Conservation (phyloP, 2,329 filamentous ascomycete species). For the Ilyonectria destructans region DNA sequence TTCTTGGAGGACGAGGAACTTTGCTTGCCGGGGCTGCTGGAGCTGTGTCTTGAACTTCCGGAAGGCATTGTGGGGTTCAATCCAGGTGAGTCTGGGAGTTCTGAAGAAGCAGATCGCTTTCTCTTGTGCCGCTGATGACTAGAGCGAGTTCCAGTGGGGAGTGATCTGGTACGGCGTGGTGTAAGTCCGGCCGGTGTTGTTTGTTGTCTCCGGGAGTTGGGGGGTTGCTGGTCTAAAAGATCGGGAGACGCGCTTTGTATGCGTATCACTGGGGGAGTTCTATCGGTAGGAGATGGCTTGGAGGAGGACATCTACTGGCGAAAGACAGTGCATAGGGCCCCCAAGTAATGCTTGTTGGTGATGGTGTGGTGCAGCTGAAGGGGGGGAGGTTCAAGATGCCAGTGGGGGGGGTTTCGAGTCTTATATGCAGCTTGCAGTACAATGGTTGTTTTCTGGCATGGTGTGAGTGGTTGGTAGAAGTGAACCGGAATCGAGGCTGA, state of each 20-base stretch:
- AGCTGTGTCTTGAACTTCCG: slow-evolving; percentile 44
- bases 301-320: slow-evolving; percentile 48
- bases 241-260: slow-evolving; percentile 51
- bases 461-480: slow-evolving; percentile 7
- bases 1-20: slow-evolving; percentile 55
- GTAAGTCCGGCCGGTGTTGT: slow-evolving; percentile 29
- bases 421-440: slow-evolving; percentile 24
- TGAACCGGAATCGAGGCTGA: slow-evolving; percentile 21
- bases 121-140: slow-evolving; percentile 30
- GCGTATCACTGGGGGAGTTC: slow-evolving; percentile 47
- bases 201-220: slow-evolving; percentile 18
- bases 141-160: slow-evolving; percentile 22
- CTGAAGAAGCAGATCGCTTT: slow-evolving; percentile 35
- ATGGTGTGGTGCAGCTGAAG: background rate
- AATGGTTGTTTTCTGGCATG: slow-evolving; percentile 11
- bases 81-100: slow-evolving; percentile 25
- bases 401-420: slow-evolving; percentile 12
- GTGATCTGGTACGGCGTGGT: slow-evolving; percentile 39
- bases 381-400: slow-evolving; percentile 24
- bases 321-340: slow-evolving; percentile 33
- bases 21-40: slow-evolving; percentile 49
- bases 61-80: slow-evolving; percentile 41
- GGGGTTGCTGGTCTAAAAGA: slow-evolving; percentile 21
- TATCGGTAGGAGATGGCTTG: slow-evolving; percentile 36
- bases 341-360: slow-evolving; percentile 11